Evolutionary conservation across 805 yeast genomes (phyloP), one percentile per base, ranked within the genome.

Genomic region (Aciculoconidium aculeatum): DNA sequence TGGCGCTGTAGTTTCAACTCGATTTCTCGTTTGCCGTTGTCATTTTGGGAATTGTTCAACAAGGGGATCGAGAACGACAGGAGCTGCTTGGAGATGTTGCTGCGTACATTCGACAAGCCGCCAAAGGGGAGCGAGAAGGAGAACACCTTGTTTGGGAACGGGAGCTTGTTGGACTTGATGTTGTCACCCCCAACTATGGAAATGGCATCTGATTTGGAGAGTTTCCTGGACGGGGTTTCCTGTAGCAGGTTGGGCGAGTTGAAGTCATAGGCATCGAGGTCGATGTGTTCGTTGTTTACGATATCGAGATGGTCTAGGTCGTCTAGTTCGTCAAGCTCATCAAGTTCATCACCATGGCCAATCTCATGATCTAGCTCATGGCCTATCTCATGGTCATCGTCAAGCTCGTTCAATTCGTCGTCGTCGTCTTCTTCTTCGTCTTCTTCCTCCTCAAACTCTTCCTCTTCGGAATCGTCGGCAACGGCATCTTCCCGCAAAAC

Each of bases 51-150:
- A 21, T 34, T 36, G 25, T 34, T 38, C 12, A 40, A 30, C 29
- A 45, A 18, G 3, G 61, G 60, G 10, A 55, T 31, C 17, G 39
- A 39, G 32, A 53, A 42, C 12, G 44, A 39, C 34, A 43, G 52
- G 22, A 47, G 29, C 17, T 54, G 51, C 19, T 41, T 48, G 12
- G 44, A 49, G 21, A 64, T 28, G 23, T 60, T 62, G 16, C 40
- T 35, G 9, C 49, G 32, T n/a, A 54, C 31, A 6, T 31, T 39
- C 3, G 58, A 45, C 11, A 63, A 45, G 12, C 70, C 68, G 6
- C 75, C 77, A 44, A 77, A 72, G 4, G 83, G 83, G 30, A 77
- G 58, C 11, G 79, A 67, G 39, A 77, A 76, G 21, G 72, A 61
- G 36, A 74, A 74, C 26, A 72, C 66, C 41, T 64, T 66, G 28